Evolutionary conservation across 1,284 basidiomycete genomes (phyloP).

Genomic region (Coriolopsis trogii): DNA sequence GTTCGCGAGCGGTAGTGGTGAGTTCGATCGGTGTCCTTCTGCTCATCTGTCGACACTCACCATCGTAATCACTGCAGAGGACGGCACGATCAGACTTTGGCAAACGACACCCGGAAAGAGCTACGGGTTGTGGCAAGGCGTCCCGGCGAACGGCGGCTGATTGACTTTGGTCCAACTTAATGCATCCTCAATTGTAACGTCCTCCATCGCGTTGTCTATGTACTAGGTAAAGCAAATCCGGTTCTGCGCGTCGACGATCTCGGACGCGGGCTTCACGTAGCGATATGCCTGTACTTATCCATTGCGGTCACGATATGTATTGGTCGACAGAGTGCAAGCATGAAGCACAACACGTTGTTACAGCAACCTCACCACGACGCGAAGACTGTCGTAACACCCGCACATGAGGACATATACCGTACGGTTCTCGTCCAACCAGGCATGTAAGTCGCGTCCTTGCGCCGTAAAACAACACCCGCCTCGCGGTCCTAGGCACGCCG

Average conservation of each 20-base stretch:
- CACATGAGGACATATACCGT: no score
- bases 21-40: conserved; percentile 37
- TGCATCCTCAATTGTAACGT: conserved; percentile 27
- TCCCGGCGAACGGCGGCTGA: conserved; percentile 51
- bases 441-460: no score
- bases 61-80: conserved; percentile 12
- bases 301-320: conserved; percentile 24
- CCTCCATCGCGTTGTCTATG: conserved; percentile 12
- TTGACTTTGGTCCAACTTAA: conserved; percentile 27
- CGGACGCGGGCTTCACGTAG: conserved; percentile 20
- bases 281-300: conserved; percentile 26
- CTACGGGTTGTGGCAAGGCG: conserved; percentile 92
- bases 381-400: no score
- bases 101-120: conserved; percentile 92
- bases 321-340: conserved; percentile 12
- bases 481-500: no score
- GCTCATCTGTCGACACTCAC: conserved; percentile 5
- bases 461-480: no score
- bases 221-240: conserved; percentile 17
- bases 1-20: conserved; percentile 94
- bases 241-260: conserved; percentile 12
- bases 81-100: conserved; percentile 92
- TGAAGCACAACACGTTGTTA: no score
- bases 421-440: no score
- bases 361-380: no score